phyloP scores from a whole-genome alignment of 2,329 filamentous ascomycete species.

The Stagonosporopsis tanaceti region DNA sequence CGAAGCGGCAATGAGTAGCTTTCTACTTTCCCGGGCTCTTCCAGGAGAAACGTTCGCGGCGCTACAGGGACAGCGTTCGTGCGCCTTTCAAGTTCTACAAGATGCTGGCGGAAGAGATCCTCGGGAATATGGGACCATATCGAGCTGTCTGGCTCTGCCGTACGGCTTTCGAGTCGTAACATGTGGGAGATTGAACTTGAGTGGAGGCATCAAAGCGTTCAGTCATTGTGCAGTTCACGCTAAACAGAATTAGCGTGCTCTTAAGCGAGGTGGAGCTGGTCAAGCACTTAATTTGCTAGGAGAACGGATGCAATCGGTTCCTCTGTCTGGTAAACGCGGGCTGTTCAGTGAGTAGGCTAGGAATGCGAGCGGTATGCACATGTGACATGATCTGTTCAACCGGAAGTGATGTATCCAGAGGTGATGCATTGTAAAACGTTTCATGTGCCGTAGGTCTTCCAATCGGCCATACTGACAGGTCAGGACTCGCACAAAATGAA shows the following conservation, averaged over 20 bases:
- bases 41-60: not conserved
- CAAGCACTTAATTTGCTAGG: no score
- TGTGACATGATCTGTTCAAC: no score
- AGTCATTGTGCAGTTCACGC: not conserved
- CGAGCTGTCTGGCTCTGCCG: not conserved
- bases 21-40: not conserved
- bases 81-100: slow-evolving; percentile 13
- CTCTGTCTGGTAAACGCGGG: no score
- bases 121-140: slow-evolving; percentile 10
- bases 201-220: not conserved
- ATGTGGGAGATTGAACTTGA: not conserved
- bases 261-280: not conserved
- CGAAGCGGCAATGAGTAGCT: not conserved
- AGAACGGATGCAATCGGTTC: no score
- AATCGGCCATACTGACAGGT: no score
- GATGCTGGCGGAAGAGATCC: slow-evolving; percentile 10
- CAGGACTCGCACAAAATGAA: no score
- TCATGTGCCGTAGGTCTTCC: no score
- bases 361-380: no score
- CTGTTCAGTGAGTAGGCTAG: no score
- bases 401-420: no score
- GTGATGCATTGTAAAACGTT: no score
- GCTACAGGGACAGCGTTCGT: slow-evolving; percentile 18
- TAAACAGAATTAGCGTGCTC: not conserved
- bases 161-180: slow-evolving; percentile 14